A percentile compares a stretch with the other conserved stretches of the same genome.
Evolutionary conservation across 2,329 filamentous ascomycete species (phyloP).

Genomic region (Cercospora nicotianae): DNA sequence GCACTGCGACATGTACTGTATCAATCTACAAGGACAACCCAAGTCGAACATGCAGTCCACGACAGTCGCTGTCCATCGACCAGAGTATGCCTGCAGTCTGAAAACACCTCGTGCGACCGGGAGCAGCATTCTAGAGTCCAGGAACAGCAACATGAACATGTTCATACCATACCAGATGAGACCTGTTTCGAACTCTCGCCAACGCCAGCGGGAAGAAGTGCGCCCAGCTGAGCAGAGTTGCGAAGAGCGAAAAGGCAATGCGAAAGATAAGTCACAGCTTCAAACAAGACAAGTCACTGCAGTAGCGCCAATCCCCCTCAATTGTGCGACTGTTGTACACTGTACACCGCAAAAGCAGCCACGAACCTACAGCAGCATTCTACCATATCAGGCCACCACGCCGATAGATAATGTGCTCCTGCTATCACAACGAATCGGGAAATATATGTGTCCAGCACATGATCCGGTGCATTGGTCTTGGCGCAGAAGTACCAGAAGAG

Average conservation of each 20-base stretch:
- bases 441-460: background rate
- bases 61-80: background rate
- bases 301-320: background rate
- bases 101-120: background rate
- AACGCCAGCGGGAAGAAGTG: background rate
- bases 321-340: background rate
- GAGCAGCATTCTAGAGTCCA: background rate
- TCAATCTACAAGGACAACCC: background rate
- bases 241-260: background rate
- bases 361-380: background rate
- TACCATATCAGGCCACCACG: background rate
- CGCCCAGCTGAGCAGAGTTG: background rate
- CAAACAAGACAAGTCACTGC: background rate
- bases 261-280: background rate
- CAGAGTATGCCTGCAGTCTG: background rate
- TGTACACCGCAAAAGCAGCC: conserved; percentile 5
- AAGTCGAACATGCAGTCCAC: background rate
- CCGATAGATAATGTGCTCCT: background rate
- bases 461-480: background rate
- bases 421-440: background rate
- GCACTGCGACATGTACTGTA: background rate
- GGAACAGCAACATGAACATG: background rate
- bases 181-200: background rate
- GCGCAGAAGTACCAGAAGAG: background rate
- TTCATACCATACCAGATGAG: background rate